Conservation (phyloP, 805 yeast species). For the Lachancea quebecensis region DNA sequence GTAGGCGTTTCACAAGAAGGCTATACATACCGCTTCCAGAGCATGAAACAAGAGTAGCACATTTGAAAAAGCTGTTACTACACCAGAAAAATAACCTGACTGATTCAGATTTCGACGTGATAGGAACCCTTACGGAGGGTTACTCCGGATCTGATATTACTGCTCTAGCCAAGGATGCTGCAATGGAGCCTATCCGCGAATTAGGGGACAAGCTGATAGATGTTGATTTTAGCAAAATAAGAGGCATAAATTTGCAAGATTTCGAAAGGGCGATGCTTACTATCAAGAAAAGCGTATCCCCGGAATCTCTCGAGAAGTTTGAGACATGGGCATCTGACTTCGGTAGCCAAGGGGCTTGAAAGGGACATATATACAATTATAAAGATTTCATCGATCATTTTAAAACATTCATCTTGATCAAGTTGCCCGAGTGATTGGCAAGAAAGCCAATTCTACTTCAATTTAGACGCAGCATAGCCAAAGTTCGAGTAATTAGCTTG, state of each 20-base stretch:
- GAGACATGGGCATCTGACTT: slow-evolving; percentile 84
- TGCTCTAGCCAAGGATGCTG: slow-evolving; percentile 92
- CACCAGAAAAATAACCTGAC: slow-evolving; percentile 63
- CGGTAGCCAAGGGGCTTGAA: slow-evolving; percentile 86
- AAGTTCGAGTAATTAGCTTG: too few relatives aligned
- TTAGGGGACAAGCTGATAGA: slow-evolving; percentile 76
- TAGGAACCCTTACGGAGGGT: slow-evolving; percentile 68
- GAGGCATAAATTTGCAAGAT: slow-evolving; percentile 72
- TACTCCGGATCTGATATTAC: slow-evolving; percentile 92
- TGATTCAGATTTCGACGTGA: slow-evolving; percentile 52
- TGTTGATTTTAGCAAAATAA: slow-evolving; percentile 65
- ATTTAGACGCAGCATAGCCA: too few relatives aligned
- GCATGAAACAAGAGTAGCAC: slow-evolving; percentile 68
- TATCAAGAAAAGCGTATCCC: slow-evolving; percentile 83
- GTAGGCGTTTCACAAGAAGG: slow-evolving; percentile 86
- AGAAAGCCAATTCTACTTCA: too few relatives aligned
- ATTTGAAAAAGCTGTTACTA: slow-evolving; percentile 59
- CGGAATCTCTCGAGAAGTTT: slow-evolving; percentile 68
- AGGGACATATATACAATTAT: too few relatives aligned
- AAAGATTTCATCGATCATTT: too few relatives aligned
- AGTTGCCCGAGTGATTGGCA: too few relatives aligned
- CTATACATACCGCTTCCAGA: slow-evolving; percentile 95
- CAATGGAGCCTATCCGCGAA: slow-evolving; percentile 92
- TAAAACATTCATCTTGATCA: too few relatives aligned
- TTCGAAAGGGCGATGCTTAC: slow-evolving; percentile 68